Percentiles rank a stretch among this genome's conserved stretches.
Evolutionary conservation across 352 stramenopile genomes (phyloP).

Genomic region (Hyaloperonospora arabidopsidis): DNA sequence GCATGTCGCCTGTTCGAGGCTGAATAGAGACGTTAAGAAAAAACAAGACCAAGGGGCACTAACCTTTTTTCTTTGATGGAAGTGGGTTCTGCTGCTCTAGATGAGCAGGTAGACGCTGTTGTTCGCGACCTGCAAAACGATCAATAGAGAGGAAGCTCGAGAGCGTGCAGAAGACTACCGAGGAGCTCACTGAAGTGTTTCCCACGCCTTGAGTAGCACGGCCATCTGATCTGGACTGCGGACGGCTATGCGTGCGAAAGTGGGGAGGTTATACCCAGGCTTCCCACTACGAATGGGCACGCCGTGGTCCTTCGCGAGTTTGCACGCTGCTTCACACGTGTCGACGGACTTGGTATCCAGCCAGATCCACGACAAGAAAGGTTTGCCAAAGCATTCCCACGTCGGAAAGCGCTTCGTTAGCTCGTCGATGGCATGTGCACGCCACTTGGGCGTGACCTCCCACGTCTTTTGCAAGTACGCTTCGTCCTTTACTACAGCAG

Average conservation of each 20-base stretch:
- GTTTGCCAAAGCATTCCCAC: conserved; percentile 62
- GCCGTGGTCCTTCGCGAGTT: conserved; percentile 72
- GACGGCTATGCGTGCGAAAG: conserved; percentile 79
- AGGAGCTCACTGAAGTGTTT: conserved; percentile 38
- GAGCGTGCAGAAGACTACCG: neutral
- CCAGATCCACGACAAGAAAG: conserved; percentile 85
- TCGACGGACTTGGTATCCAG: conserved; percentile 70
- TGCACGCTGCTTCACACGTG: conserved; percentile 48
- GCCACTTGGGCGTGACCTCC: conserved; percentile 77
- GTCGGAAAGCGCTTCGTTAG: conserved; percentile 52
- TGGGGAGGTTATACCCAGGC: conserved; percentile 83
- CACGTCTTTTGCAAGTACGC: conserved; percentile 78
- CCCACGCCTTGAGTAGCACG: conserved; percentile 71
- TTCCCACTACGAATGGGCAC: conserved; percentile 82
- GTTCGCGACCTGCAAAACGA: no score
- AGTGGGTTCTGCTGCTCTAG: neutral
- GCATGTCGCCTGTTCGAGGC: conserved; percentile 52
- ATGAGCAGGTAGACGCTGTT: no score
- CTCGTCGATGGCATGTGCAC: conserved; percentile 44
- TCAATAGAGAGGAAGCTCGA: neutral
- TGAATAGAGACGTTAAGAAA: conserved; percentile 14
- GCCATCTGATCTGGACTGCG: conserved; percentile 60
- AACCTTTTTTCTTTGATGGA: neutral
- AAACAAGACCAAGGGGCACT: neutral
- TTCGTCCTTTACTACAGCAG: conserved; percentile 69